phyloP scores from a whole-genome alignment of 2,329 filamentous ascomycete species.

The Ophiostoma ulmi region DNA sequence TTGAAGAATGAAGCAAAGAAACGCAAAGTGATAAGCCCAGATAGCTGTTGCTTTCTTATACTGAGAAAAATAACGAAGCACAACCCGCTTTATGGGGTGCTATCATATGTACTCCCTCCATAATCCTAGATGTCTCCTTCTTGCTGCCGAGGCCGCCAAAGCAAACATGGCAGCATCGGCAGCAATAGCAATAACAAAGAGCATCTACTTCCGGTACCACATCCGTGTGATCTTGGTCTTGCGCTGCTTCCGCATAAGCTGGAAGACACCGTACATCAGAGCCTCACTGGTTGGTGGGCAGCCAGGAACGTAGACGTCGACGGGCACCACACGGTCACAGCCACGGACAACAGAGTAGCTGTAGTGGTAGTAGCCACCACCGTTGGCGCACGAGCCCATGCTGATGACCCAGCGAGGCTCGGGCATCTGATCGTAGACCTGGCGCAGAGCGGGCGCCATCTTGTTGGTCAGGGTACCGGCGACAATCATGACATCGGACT shows the following conservation, averaged over 20 bases:
- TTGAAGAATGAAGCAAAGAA: background rate
- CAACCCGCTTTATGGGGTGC: background rate
- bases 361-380: slow-evolving; percentile 70
- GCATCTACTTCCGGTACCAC: slow-evolving; percentile 47
- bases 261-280: slow-evolving; percentile 55
- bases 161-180: background rate
- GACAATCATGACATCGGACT: slow-evolving; percentile 91
- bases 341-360: slow-evolving; percentile 62
- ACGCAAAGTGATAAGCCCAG: background rate
- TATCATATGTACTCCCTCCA: background rate
- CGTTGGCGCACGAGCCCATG: slow-evolving; percentile 68
- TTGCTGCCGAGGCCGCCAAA: too few relatives aligned
- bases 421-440: slow-evolving; percentile 95
- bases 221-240: slow-evolving; percentile 43
- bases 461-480: slow-evolving; percentile 92
- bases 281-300: slow-evolving; percentile 50
- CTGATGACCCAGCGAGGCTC: slow-evolving; percentile 77
- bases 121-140: too few relatives aligned
- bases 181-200: too few relatives aligned
- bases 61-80: background rate
- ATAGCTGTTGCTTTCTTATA: background rate
- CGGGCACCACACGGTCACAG: slow-evolving; percentile 61
- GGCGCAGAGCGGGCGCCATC: slow-evolving; percentile 85
- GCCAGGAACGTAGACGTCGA: slow-evolving; percentile 64
- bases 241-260: slow-evolving; percentile 66